These are phyloP conservation scores for Apiospora koreana DNA, from an alignment of 2,329 filamentous ascomycete species.

Conservation along the genomic window DNA sequence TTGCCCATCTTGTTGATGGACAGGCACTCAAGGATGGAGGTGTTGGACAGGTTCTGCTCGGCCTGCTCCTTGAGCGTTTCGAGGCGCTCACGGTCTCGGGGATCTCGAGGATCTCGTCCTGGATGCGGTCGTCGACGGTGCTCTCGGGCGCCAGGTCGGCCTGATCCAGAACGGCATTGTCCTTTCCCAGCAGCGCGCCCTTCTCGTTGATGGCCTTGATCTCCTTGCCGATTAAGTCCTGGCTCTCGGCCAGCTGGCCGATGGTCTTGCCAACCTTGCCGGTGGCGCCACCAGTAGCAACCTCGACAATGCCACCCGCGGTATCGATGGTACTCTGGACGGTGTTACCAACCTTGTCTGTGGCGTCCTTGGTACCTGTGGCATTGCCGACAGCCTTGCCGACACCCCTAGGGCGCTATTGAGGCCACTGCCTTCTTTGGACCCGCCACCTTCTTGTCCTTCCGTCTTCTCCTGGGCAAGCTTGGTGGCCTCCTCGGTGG, in stretches of 20 bases:
- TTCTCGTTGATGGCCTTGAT: constrained; percentile 67
- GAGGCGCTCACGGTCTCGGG: constrained; percentile 32
- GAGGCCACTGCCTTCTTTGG: constrained; percentile 17
- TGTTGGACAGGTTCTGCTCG: constrained; percentile 25
- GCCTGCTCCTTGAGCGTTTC: constrained; percentile 29
- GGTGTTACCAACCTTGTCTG: constrained; percentile 23
- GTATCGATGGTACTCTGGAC: constrained; percentile 24
- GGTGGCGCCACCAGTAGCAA: constrained; percentile 23
- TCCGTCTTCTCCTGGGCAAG: constrained; percentile 13
- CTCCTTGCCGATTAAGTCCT: constrained; percentile 53
- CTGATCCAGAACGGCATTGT: constrained; percentile 64
- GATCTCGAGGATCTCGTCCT: constrained; percentile 31
- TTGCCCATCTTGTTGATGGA: constrained; percentile 47
- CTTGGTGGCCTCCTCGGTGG: constrained; percentile 6
- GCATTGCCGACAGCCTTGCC: constrained; percentile 22
- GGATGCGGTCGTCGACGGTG: constrained; percentile 37
- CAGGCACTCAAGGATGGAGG: constrained; percentile 39
- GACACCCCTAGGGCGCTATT: constrained; percentile 25
- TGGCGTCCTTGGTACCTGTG: constrained; percentile 25
- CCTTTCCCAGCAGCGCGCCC: constrained; percentile 67
- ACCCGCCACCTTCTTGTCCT: constrained; percentile 8
- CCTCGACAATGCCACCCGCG: no score
- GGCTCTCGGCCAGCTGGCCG: constrained; percentile 31
- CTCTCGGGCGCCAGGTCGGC: constrained; percentile 52
- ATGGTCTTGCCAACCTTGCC: constrained; percentile 34